phyloP scores from a whole-genome alignment of 352 stramenopile species.

The Pythium pyrilobum region DNA sequence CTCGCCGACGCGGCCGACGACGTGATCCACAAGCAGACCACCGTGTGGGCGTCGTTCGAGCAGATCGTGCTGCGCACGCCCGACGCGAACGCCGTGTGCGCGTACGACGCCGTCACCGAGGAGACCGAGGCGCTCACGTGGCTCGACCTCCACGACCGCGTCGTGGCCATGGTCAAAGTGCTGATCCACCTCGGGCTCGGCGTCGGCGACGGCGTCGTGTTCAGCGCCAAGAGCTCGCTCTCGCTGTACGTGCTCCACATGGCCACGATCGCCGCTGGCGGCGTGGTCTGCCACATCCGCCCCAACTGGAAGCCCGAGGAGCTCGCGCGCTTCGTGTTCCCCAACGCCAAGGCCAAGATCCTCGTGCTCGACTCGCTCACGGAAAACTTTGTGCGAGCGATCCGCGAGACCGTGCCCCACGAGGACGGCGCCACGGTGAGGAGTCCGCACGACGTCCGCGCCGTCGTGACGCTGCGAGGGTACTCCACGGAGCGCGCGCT shows the following conservation, averaged over 20 bases:
- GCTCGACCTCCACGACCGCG: slow-evolving; percentile 28
- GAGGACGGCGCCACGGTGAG: neutral
- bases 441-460: slow-evolving; percentile 28
- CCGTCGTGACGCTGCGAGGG: slow-evolving; percentile 38
- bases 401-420: slow-evolving; percentile 21
- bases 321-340: slow-evolving; percentile 47
- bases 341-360: slow-evolving; percentile 40
- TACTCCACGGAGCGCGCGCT: slow-evolving; percentile 13
- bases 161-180: slow-evolving; percentile 30
- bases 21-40: slow-evolving; percentile 19
- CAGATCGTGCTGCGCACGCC: slow-evolving; percentile 14
- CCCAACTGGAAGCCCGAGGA: slow-evolving; percentile 45
- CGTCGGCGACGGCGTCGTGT: slow-evolving; percentile 50
- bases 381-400: slow-evolving; percentile 34
- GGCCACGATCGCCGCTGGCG: slow-evolving; percentile 45
- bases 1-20: slow-evolving; percentile 15
- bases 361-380: slow-evolving; percentile 55
- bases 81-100: slow-evolving; percentile 12
- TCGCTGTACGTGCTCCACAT: slow-evolving; percentile 57
- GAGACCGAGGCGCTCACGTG: slow-evolving; percentile 24
- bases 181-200: slow-evolving; percentile 51
- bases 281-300: slow-evolving; percentile 53
- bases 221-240: slow-evolving; percentile 37
- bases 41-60: slow-evolving; percentile 20
- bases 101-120: slow-evolving; percentile 2